Conservation (phyloP, 148 eudicot species). For the Cornus kousa region DNA sequence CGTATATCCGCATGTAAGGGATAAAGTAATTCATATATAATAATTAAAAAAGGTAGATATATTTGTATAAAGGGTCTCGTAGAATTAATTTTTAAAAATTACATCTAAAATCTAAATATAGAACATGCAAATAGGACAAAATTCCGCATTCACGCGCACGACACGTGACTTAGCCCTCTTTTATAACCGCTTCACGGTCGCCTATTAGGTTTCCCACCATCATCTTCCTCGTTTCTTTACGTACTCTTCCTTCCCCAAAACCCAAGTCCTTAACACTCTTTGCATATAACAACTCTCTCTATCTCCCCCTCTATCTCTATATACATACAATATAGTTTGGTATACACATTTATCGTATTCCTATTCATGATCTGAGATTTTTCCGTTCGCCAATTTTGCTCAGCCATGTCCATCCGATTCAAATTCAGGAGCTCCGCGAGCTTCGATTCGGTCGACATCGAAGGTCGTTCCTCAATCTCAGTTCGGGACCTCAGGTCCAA, state of each 20-base stretch:
- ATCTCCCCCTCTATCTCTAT: too few species aligned
- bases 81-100: too few species aligned
- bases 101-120: too few species aligned
- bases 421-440: conserved; percentile 57
- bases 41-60: too few species aligned
- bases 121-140: too few species aligned
- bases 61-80: too few species aligned
- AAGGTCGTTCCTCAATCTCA: conserved; percentile 41
- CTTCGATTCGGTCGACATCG: conserved; percentile 56
- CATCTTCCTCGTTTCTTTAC: neutral
- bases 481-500: conserved; percentile 50
- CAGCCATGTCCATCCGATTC: conserved; percentile 49
- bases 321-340: too few species aligned
- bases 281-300: too few species aligned
- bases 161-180: neutral
- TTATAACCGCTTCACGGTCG: neutral
- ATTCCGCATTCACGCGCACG: neutral
- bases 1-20: too few species aligned
- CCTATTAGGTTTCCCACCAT: neutral
- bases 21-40: too few species aligned
- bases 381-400: neutral
- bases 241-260: neutral
- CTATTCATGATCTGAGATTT: neutral
- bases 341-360: too few species aligned
- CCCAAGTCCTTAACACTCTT: neutral